Base-by-base conservation (phyloP, 1,284 basidiomycete species). In the Anthracocystis setariae region DNA sequence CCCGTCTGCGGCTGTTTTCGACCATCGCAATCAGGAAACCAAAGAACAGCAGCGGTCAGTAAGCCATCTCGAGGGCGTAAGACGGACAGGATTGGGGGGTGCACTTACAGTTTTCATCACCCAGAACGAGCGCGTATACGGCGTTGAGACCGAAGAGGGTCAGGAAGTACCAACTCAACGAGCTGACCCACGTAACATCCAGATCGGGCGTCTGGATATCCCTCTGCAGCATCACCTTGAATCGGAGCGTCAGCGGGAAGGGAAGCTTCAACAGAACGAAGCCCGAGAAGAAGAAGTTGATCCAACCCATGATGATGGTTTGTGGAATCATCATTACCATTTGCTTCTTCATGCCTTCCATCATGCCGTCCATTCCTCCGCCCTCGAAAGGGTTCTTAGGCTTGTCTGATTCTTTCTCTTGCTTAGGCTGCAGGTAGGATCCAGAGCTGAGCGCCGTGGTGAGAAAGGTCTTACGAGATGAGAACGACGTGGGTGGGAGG, bases 251-350 rank as follows among this genome's bases (percentile, higher is more conserved):
- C 54, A 98, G 85, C 0, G 96, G 96, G 85, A 99, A 99, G 0
- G 96, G 96, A 21, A 25, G 77, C 75, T 84, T 83, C 97, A 95
- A 96, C 63, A 97, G 88, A 51, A 98, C 92, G 83, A 98, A 98
- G 32, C 95, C 95, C 73, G 93, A 92, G 86, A 98, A 98, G 89
- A 98, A 98, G 84, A 95, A 94, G 85, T 95, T 97, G 86, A 99
- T 96, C 92, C 96, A 98, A 68, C 94, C 95, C 96, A 98, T 98
- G 78, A 98, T 94, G 70, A 98, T 87, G 90, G 98, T 98, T 57
- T 83, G 82, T 5, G 82, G 82, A 21, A 83, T 75, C 82, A 83
- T 83, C 79, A 82, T 82, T 53, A 98, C 94, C 87, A 94, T 94
- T 85, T 98, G 95, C 49, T 95, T 96, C 87, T 98, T 98, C 91